Evolutionary conservation across 116 monocot genomes (phyloP).

Genomic region (Zostera marina): DNA sequence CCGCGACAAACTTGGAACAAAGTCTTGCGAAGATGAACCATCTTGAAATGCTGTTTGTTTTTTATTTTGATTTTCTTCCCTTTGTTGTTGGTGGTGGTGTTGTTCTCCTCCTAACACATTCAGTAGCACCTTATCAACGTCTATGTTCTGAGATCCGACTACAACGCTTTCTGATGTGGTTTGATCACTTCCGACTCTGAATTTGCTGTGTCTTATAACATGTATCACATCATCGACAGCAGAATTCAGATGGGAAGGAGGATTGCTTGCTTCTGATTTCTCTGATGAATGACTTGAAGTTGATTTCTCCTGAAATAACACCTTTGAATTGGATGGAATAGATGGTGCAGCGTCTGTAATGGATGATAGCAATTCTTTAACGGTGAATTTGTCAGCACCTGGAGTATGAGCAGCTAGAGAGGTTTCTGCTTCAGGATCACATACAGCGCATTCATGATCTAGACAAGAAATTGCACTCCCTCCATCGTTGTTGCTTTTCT

Average conservation of each 20-base stretch:
- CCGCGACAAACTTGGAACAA: not conserved
- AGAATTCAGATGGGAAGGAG: conserved; percentile 33
- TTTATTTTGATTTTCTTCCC: conserved; percentile 12
- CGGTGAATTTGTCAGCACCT: conserved; percentile 45
- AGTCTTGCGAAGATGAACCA: not conserved
- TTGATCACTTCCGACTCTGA: conserved; percentile 64
- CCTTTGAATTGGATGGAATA: conserved; percentile 15
- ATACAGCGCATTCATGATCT: conserved; percentile 32
- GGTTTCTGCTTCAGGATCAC: conserved; percentile 3
- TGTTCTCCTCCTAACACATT: conserved; percentile 44
- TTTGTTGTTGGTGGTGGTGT: too few relatives aligned
- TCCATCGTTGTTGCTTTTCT: conserved; percentile 36
- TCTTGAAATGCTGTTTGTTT: conserved; percentile 13
- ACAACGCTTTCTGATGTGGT: conserved; percentile 29
- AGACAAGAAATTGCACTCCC: conserved; percentile 24
- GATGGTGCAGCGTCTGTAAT: conserved; percentile 20
- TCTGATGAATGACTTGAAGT: conserved; percentile 18
- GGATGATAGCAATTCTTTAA: conserved; percentile 41
- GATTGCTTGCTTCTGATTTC: conserved; percentile 4
- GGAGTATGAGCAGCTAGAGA: conserved; percentile 4
- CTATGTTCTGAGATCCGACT: conserved; percentile 28
- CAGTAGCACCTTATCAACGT: conserved; percentile 24
- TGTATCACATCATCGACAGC: conserved; percentile 78
- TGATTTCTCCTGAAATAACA: conserved; percentile 11
- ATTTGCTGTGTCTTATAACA: conserved; percentile 92